These are phyloP conservation scores for Citrus cavaleriei DNA, from an alignment of 345 rosid species.

Conservation along the genomic window DNA sequence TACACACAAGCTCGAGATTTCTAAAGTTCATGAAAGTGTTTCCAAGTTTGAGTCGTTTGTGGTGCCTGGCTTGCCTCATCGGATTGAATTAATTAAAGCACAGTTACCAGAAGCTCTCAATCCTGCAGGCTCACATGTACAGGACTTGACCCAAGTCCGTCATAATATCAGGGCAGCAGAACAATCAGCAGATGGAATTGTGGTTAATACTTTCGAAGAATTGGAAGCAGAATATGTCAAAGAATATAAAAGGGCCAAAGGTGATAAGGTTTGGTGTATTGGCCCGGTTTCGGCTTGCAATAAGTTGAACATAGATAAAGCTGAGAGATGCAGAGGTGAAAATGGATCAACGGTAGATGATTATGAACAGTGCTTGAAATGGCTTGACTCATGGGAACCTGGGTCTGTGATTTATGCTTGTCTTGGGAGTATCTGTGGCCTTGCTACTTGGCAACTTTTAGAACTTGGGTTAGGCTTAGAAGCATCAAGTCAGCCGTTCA, in stretches of 20 bases:
- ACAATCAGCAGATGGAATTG: constrained; percentile 20
- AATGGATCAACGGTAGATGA: constrained; percentile 25
- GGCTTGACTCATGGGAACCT: too few species aligned
- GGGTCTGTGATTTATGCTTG: too few species aligned
- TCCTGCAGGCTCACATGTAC: background rate
- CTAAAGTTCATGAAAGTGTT: constrained; percentile 19
- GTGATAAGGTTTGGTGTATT: constrained; percentile 38
- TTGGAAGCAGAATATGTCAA: constrained; percentile 27
- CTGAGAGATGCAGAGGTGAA: constrained; percentile 30
- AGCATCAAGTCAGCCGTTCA: too few species aligned
- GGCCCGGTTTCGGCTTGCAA: constrained; percentile 45
- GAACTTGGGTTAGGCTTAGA: too few species aligned
- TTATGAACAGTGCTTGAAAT: too few species aligned
- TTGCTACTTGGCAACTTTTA: too few species aligned
- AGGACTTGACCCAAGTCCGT: constrained; percentile 20
- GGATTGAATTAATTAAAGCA: constrained; percentile 22
- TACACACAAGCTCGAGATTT: constrained; percentile 16
- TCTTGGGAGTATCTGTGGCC: too few species aligned
- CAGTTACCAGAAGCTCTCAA: constrained; percentile 39
- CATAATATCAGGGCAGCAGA: constrained; percentile 28
- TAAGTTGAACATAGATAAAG: constrained; percentile 22
- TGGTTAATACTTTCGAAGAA: constrained; percentile 39
- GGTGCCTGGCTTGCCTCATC: constrained; percentile 33
- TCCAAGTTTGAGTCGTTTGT: constrained; percentile 29
- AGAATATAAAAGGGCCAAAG: constrained; percentile 14